phyloP scores from a whole-genome alignment of 1,284 basidiomycete genomes.

The Microbotryum violaceum region DNA sequence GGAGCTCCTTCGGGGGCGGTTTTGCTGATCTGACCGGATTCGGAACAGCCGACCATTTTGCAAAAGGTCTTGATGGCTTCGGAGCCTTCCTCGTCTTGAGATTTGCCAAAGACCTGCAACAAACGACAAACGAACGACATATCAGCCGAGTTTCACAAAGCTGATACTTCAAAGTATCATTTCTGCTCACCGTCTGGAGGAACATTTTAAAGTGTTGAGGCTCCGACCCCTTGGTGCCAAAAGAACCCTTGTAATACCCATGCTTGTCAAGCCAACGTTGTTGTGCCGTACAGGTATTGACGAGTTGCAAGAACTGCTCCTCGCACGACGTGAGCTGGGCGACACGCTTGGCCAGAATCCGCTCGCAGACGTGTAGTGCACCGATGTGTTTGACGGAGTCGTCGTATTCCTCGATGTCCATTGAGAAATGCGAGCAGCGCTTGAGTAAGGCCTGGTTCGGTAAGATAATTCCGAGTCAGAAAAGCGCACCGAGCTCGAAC shows the following conservation, averaged over 20 bases:
- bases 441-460: conserved; percentile 83
- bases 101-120: conserved; percentile 7
- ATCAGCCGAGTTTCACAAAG: background rate
- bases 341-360: conserved; percentile 74
- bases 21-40: conserved; percentile 37
- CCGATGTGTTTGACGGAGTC: conserved; percentile 51
- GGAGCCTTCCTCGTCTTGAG: conserved; percentile 8
- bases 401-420: conserved; percentile 55
- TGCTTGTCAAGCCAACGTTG: conserved; percentile 36
- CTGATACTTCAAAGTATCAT: conserved; percentile 4
- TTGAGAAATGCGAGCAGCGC: conserved; percentile 85
- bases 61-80: conserved; percentile 62
- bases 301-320: conserved; percentile 58
- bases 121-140: background rate
- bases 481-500: background rate
- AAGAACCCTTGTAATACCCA: background rate
- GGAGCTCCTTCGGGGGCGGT: background rate
- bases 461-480: conserved; percentile 47
- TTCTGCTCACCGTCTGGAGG: background rate
- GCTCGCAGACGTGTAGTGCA: conserved; percentile 62
- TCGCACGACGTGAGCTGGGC: conserved; percentile 72
- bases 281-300: conserved; percentile 56
- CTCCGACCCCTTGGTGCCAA: background rate
- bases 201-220: conserved; percentile 1
- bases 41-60: conserved; percentile 59